These are phyloP conservation scores for Penicillium antarcticum DNA, from an alignment of 495 filamentous ascomycete genomes.

Conservation along the genomic window DNA sequence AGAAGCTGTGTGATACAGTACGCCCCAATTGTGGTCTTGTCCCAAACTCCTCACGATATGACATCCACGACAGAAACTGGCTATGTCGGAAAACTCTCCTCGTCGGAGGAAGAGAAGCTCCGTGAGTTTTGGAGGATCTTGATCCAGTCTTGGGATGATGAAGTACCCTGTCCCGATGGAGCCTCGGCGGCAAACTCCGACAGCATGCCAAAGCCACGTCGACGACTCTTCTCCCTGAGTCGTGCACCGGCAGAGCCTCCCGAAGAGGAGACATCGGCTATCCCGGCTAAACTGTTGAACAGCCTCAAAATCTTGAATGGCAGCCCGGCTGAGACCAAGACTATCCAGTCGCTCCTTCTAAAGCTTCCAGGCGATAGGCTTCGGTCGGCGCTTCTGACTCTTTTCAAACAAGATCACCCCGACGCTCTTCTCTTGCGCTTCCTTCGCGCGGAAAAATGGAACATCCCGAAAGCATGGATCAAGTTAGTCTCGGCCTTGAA, in stretches of 20 bases:
- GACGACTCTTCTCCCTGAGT: conserved; percentile 17
- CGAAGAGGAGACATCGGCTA: conserved; percentile 7
- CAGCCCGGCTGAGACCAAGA: conserved; percentile 20
- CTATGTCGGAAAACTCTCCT: neutral
- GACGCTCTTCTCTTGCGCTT: conserved; percentile 84
- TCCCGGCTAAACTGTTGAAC: conserved; percentile 16
- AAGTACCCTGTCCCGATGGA: neutral
- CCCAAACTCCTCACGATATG: neutral
- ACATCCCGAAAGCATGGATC: conserved; percentile 79
- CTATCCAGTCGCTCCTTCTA: conserved; percentile 17
- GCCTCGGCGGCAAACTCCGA: neutral
- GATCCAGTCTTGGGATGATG: neutral
- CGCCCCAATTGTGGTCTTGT: neutral
- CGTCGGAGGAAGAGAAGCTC: neutral
- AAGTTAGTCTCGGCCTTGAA: conserved; percentile 87
- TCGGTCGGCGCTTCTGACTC: conserved; percentile 72
- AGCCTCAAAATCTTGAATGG: conserved; percentile 19
- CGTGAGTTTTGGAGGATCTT: neutral
- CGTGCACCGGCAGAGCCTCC: conserved; percentile 10
- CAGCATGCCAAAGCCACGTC: neutral
- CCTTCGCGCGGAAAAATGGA: conserved; percentile 91
- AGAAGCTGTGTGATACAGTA: too few species aligned
- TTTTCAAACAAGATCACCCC: conserved; percentile 88
- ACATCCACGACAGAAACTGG: neutral
- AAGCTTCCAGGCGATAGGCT: conserved; percentile 64